Evolutionary conservation across 768 basidiomycete genomes (phyloP).

Genomic region (Gautieria morchelliformis): DNA sequence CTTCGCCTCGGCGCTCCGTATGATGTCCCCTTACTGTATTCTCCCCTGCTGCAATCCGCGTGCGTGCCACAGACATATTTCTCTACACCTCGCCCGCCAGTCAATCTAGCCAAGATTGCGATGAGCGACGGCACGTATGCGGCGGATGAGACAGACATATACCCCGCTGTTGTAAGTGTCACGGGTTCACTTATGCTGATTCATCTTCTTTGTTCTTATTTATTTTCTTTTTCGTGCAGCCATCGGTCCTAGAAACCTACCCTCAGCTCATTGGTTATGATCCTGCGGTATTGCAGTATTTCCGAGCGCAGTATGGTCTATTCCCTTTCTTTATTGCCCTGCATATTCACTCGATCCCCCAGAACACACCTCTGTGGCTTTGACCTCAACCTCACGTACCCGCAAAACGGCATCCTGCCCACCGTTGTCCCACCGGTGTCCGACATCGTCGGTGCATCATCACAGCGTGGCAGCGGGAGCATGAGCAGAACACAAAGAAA

Average conservation of each 20-base stretch:
- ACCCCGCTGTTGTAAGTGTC: background rate
- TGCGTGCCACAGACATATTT: background rate
- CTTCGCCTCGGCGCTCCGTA: no score
- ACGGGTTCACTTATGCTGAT: background rate
- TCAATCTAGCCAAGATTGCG: conserved; percentile 9
- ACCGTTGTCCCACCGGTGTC: background rate
- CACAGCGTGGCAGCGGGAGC: background rate
- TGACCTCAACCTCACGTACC: conserved; percentile 13
- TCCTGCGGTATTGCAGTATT: conserved; percentile 10
- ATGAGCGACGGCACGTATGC: conserved; percentile 9
- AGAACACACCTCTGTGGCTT: conserved; percentile 11
- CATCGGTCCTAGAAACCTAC: conserved; percentile 11
- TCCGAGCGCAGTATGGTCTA: conserved; percentile 8
- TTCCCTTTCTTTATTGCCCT: background rate
- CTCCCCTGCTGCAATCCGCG: no score
- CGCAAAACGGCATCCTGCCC: conserved; percentile 9
- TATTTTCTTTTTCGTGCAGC: background rate
- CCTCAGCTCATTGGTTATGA: conserved; percentile 13
- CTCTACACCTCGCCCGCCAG: conserved; percentile 5
- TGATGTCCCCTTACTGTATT: no score
- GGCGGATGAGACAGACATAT: background rate
- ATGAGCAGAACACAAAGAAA: background rate
- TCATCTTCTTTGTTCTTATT: no score
- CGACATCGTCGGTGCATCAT: background rate
- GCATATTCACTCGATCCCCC: background rate